These are phyloP conservation scores for Xylariaceae sp. DNA, from an alignment of 2,329 filamentous ascomycete genomes.

Conservation along the genomic window DNA sequence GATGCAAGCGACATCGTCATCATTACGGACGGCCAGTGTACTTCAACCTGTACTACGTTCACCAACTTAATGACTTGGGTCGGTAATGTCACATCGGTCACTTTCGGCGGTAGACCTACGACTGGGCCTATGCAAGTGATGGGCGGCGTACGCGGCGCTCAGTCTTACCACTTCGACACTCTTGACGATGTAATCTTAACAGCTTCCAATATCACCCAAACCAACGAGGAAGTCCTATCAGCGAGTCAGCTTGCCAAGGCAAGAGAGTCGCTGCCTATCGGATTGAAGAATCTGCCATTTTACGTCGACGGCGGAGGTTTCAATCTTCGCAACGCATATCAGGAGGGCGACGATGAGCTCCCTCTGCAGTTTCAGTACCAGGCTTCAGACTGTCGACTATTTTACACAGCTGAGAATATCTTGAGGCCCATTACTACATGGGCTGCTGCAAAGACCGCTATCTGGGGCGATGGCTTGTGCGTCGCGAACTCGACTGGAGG, in stretches of 20 bases:
- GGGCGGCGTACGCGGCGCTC: conserved; percentile 8
- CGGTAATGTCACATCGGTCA: conserved; percentile 2
- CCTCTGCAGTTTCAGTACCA: conserved; percentile 14
- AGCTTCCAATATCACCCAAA: background rate
- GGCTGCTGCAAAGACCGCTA: conserved; percentile 37
- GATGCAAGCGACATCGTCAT: conserved; percentile 8
- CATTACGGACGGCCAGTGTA: conserved; percentile 9
- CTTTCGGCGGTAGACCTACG: conserved; percentile 8
- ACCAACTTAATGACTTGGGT: conserved; percentile 7
- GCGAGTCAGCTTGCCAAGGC: background rate
- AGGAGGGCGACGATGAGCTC: conserved; percentile 3
- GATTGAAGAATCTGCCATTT: background rate
- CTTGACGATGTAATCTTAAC: background rate
- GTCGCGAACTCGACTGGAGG: conserved; percentile 27
- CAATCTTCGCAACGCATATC: conserved; percentile 10
- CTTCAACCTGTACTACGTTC: conserved; percentile 10
- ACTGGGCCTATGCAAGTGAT: conserved; percentile 13
- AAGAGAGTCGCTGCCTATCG: background rate
- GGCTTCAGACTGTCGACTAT: conserved; percentile 43
- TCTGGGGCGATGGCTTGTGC: conserved; percentile 35
- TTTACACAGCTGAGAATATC: conserved; percentile 44
- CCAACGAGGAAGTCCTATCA: background rate
- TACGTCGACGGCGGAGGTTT: background rate
- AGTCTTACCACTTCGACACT: background rate
- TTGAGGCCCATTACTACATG: conserved; percentile 39